Evolutionary conservation across 306 rosid genomes (phyloP).

Genomic region (Fagus crenata): DNA sequence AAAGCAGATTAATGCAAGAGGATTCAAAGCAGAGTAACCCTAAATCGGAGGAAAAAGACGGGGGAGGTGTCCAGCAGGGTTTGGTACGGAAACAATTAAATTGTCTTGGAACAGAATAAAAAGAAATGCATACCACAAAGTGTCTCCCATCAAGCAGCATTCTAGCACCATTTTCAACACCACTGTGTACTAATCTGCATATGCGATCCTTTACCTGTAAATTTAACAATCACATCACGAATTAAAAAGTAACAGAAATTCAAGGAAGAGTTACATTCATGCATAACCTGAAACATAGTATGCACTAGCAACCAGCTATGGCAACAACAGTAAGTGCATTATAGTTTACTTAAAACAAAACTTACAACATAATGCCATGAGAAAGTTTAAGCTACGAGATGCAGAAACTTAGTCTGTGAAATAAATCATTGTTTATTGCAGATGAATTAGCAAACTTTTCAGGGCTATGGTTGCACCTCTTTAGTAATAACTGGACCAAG

Average conservation of each 20-base stretch:
- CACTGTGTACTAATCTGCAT: slow-evolving; percentile 54
- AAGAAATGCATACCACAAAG: slow-evolving; percentile 43
- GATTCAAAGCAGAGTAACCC: not conserved
- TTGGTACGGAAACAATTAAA: slow-evolving; percentile 10
- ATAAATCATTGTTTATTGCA: slow-evolving; percentile 3
- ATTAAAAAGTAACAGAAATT: slow-evolving; percentile 1
- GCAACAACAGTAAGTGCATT: not conserved
- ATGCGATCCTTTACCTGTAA: slow-evolving; percentile 59
- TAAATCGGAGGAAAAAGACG: not conserved
- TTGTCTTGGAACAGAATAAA: slow-evolving; percentile 15
- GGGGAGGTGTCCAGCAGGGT: not conserved
- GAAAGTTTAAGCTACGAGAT: slow-evolving; percentile 7
- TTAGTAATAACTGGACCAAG: slow-evolving; percentile 71
- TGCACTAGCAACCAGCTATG: slow-evolving; percentile 4
- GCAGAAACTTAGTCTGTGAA: too few relatives aligned
- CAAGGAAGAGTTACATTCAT: not conserved
- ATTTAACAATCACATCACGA: slow-evolving; percentile 17
- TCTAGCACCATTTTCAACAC: slow-evolving; percentile 65
- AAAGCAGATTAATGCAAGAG: not conserved
- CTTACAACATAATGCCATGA: slow-evolving; percentile 2
- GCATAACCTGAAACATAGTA: not conserved
- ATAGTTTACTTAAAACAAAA: slow-evolving; percentile 2
- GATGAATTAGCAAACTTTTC: not conserved
- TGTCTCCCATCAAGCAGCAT: slow-evolving; percentile 68
- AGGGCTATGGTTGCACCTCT: slow-evolving; percentile 45